A percentile compares a stretch with the other conserved stretches of the same genome.
These are phyloP conservation scores for Jatropha multifida DNA, from an alignment of 441 rosid genomes.

Conservation along the genomic window DNA sequence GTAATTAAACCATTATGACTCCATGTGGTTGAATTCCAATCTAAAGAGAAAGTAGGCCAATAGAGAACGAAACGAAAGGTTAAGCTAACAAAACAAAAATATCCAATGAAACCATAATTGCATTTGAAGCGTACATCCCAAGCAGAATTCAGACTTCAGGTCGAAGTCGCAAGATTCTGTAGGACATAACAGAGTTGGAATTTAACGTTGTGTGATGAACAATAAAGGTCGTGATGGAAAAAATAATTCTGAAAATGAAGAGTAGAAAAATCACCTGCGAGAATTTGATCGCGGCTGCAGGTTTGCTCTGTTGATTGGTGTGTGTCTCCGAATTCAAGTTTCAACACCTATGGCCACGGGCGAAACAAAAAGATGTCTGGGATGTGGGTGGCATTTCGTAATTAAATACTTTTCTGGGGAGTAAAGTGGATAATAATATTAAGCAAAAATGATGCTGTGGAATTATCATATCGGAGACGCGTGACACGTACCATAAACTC, in stretches of 20 bases:
- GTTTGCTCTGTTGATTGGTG: background rate
- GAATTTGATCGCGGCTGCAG: background rate
- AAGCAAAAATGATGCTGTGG: too few species aligned
- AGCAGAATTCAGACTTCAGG: background rate
- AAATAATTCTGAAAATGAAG: too few species aligned
- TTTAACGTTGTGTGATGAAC: background rate
- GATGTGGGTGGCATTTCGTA: background rate
- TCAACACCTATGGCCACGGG: background rate
- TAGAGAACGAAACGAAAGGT: background rate
- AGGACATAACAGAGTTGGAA: background rate
- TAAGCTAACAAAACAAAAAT: background rate
- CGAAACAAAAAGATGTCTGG: background rate
- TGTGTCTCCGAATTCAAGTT: background rate
- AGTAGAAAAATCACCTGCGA: slow-evolving; percentile 13
- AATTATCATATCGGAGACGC: too few species aligned
- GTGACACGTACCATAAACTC: too few species aligned
- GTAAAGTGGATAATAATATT: background rate
- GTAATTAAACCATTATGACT: background rate
- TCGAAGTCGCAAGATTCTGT: background rate
- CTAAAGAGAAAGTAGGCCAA: background rate
- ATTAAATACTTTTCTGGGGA: background rate
- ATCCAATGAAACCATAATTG: background rate
- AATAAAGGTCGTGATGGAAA: background rate
- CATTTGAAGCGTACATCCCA: background rate
- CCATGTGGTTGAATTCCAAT: background rate